Base-by-base conservation (phyloP, 148 eudicot species). In the Rhododendron vialii region DNA sequence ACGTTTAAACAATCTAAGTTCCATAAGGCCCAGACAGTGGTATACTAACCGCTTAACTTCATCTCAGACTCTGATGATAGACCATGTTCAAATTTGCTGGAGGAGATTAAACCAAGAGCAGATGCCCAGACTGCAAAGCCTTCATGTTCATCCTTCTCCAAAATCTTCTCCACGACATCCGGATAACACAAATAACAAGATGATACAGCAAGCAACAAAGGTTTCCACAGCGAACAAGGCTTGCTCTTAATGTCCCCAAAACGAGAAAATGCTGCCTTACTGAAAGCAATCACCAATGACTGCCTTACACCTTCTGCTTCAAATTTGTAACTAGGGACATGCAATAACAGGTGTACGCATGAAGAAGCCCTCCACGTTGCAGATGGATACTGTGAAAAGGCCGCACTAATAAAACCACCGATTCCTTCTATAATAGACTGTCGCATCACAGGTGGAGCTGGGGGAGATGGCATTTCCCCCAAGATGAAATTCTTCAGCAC, bases 111-210 rank as follows among this genome's bases (percentile, higher is more conserved):
- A 74, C 86, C 75, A 13, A 95, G 82, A 73, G 98, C 90, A 88
- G 91, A 92, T 48, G 85, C 89, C 93, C 94, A 93, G 59, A 78
- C 47, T 65, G 87, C 84, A 81, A 93, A 95, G 84, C 94, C 98
- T 81, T 89, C 92, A 47, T 81, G 86, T 86, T 91, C 92, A 86
- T 81, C 86, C 81, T 90, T 91, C 67, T 91, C 98, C 73, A 94
- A 84, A 51, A 89, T 85, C 61, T 73, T 85, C 92, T 89, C 92
- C 85, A 92, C 95, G 20, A 81, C 78, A 73, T 91, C 94, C 83
- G 96, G 96, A 86, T 89, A 83, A 83, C 93, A 90, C 86, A 95
- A 83, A 88, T 91, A 95, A 86, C 96, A 95, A 8, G 98, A 95
- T 38, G 95, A 90, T 83, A 93, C 79, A 20, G 91, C 92, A 89